These are phyloP conservation scores for Lactarius hatsudake DNA, from an alignment of 768 basidiomycete species.

Conservation along the genomic window DNA sequence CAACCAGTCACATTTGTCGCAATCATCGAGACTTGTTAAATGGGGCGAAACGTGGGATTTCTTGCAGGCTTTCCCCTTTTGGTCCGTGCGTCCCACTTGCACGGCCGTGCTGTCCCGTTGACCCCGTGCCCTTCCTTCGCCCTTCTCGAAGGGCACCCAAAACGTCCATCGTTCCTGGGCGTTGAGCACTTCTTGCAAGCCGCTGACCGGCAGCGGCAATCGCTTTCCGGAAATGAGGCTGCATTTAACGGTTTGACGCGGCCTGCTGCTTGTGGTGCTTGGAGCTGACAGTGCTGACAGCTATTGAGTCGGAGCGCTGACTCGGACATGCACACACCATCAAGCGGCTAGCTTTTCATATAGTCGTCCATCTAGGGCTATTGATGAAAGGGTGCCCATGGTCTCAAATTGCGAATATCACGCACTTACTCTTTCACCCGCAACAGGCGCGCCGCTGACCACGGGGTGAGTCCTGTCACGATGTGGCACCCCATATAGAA, in stretches of 20 bases:
- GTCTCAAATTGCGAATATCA: background rate
- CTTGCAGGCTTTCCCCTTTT: conserved; percentile 18
- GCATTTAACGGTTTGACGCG: background rate
- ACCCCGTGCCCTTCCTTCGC: conserved; percentile 7
- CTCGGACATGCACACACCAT: background rate
- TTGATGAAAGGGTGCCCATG: no score
- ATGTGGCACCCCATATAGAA: background rate
- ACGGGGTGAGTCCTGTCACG: background rate
- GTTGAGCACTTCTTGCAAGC: background rate
- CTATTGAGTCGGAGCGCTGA: background rate
- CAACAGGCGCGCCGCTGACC: background rate
- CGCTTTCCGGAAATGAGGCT: background rate
- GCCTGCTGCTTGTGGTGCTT: background rate
- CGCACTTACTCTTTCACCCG: background rate
- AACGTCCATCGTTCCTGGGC: conserved; percentile 13
- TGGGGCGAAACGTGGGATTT: conserved; percentile 11
- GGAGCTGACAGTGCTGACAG: background rate
- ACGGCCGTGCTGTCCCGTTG: conserved; percentile 3
- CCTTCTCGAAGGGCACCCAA: background rate
- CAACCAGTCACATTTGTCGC: conserved; percentile 10
- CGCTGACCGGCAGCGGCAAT: conserved; percentile 4
- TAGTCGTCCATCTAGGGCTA: background rate
- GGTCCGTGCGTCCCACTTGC: background rate
- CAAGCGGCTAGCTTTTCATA: background rate
- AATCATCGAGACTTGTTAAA: conserved; percentile 1